These are phyloP conservation scores for Dentipellis sp. DNA, from an alignment of 768 basidiomycete species.

Conservation along the genomic window DNA sequence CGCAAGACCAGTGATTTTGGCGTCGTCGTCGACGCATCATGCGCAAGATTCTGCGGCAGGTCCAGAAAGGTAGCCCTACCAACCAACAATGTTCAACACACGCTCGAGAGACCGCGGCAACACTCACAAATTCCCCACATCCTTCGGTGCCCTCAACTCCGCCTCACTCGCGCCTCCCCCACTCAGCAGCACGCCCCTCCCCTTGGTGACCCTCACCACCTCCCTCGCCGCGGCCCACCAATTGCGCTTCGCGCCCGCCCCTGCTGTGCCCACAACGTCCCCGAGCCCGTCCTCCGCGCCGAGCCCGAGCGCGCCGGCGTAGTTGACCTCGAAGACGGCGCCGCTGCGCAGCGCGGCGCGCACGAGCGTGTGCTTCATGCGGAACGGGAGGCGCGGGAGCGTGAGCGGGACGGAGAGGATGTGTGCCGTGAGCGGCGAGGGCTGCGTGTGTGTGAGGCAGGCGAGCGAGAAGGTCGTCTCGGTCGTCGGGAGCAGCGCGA, in stretches of 20 bases:
- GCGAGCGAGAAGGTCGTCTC: slow-evolving; percentile 65
- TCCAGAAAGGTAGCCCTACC: slow-evolving; percentile 58
- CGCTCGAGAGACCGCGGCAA: not conserved
- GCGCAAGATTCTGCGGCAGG: slow-evolving; percentile 58
- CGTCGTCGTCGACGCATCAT: slow-evolving; percentile 47
- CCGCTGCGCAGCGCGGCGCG: slow-evolving; percentile 77
- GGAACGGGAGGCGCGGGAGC: slow-evolving; percentile 67
- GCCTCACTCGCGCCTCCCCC: slow-evolving; percentile 53
- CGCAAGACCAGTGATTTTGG: slow-evolving; percentile 64
- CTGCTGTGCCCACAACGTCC: slow-evolving; percentile 44
- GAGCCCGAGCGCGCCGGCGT: slow-evolving; percentile 63
- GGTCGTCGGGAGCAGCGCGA: slow-evolving; percentile 70
- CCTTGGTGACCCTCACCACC: slow-evolving; percentile 71
- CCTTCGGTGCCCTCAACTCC: slow-evolving; percentile 62
- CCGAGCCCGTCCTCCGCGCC: slow-evolving; percentile 46
- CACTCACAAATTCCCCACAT: slow-evolving; percentile 64
- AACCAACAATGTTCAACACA: not conserved
- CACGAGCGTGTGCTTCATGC: slow-evolving; percentile 76
- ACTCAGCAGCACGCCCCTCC: slow-evolving; percentile 65
- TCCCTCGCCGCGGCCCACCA: slow-evolving; percentile 82
- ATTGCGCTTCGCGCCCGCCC: slow-evolving; percentile 43
- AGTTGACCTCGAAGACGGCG: slow-evolving; percentile 74
- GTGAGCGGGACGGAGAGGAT: slow-evolving; percentile 76
- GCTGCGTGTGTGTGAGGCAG: slow-evolving; percentile 70
- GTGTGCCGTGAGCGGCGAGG: slow-evolving; percentile 70